Evolutionary conservation across 177 flowering plant species (phyloP).

Genomic region (Vitis hybrid): DNA sequence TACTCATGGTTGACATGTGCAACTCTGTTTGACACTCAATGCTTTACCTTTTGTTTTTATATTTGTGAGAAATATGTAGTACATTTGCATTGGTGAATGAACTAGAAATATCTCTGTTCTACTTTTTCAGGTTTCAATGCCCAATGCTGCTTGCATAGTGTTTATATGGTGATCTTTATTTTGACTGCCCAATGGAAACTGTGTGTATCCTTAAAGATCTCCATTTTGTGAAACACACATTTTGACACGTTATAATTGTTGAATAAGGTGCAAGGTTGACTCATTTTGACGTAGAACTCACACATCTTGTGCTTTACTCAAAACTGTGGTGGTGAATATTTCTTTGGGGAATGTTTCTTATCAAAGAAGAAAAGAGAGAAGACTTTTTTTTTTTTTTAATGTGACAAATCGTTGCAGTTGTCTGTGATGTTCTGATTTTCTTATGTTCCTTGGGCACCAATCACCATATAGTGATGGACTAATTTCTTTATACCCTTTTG

Average conservation of each 20-base stretch:
- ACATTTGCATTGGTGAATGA: too few species aligned
- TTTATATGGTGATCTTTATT: too few species aligned
- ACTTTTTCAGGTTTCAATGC: too few species aligned
- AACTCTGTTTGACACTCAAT: too few species aligned
- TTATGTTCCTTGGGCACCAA: background rate
- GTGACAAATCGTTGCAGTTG: constrained; percentile 13
- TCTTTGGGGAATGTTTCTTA: constrained; percentile 11
- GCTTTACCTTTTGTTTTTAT: too few species aligned
- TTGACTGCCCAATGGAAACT: too few species aligned
- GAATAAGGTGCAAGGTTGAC: constrained; percentile 12
- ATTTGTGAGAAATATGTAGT: too few species aligned
- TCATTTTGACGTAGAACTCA: constrained; percentile 9
- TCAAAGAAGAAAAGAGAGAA: too few species aligned
- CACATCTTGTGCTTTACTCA: constrained; percentile 15
- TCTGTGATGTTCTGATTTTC: constrained; percentile 12
- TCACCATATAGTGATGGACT: background rate
- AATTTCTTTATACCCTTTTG: constrained; percentile 4
- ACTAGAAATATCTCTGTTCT: too few species aligned
- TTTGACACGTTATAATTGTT: constrained; percentile 11
- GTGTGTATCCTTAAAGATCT: background rate
- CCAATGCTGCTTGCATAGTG: too few species aligned
- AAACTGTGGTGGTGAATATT: constrained; percentile 9
- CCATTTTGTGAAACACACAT: constrained; percentile 6
- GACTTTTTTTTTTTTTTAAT: too few species aligned
- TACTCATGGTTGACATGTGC: too few species aligned